phyloP scores from a whole-genome alignment of 805 yeast genomes.

The Candida xyloterini region DNA sequence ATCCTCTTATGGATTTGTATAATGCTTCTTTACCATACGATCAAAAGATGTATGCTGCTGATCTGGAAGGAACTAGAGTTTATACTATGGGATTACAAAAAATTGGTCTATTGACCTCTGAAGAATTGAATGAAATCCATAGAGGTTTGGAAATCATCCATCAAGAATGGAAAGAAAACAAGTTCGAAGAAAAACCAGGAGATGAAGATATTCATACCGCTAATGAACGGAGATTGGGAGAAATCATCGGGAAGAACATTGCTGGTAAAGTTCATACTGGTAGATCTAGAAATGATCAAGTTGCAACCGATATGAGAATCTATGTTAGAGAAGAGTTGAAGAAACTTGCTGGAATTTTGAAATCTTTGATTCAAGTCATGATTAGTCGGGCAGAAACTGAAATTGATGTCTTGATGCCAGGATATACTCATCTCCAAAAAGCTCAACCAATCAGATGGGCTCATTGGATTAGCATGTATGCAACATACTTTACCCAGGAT shows the following conservation, averaged over 20 bases:
- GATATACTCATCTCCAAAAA: constrained; percentile 96
- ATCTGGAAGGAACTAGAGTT: constrained; percentile 88
- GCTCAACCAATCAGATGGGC: constrained; percentile 99
- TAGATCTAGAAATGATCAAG: constrained; percentile 97
- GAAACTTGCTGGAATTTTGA: constrained; percentile 55
- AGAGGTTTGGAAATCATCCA: constrained; percentile 70
- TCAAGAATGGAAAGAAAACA: constrained; percentile 74
- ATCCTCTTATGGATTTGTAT: constrained; percentile 95
- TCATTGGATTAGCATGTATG: constrained; percentile 93
- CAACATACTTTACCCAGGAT: constrained; percentile 91
- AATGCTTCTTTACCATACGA: constrained; percentile 97
- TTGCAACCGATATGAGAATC: constrained; percentile 97
- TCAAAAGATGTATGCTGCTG: constrained; percentile 91
- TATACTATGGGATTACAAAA: constrained; percentile 85
- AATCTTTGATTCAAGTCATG: constrained; percentile 63
- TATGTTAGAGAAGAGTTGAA: constrained; percentile 78
- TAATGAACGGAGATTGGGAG: constrained; percentile 96
- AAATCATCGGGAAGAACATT: constrained; percentile 86
- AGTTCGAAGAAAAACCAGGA: constrained; percentile 73
- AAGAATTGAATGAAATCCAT: constrained; percentile 80
- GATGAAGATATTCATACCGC: constrained; percentile 99
- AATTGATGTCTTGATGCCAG: constrained; percentile 95
- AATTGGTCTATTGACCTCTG: constrained; percentile 65
- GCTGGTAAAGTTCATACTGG: constrained; percentile 99
- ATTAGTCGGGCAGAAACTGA: constrained; percentile 76